These are phyloP conservation scores for Daedaleopsis nitida DNA, from an alignment of 768 basidiomycete genomes.

Conservation along the genomic window DNA sequence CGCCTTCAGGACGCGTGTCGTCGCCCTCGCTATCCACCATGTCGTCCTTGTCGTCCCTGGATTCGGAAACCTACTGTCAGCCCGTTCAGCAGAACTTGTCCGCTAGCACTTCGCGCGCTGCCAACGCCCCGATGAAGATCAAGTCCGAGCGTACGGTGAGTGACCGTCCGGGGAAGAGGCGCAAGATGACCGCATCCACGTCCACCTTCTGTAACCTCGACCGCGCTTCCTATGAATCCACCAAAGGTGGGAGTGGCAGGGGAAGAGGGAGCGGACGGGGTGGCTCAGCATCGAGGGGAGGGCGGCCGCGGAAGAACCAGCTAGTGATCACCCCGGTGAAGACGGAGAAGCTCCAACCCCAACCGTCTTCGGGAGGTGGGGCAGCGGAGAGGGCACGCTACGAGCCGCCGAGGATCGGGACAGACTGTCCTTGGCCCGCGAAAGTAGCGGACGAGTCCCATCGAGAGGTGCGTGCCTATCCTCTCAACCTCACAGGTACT, in stretches of 20 bases:
- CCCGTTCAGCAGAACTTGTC: no score
- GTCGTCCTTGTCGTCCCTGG: slow-evolving; percentile 4
- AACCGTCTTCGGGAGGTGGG: no score
- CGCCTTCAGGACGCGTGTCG: not conserved
- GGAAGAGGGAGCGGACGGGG: not conserved
- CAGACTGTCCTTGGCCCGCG: slow-evolving; percentile 19
- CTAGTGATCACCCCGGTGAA: no score
- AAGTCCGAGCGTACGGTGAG: slow-evolving; percentile 3
- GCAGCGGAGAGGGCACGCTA: slow-evolving; percentile 2
- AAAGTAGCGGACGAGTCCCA: slow-evolving; percentile 14
- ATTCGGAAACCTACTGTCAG: not conserved
- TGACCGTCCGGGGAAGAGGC: slow-evolving; percentile 13
- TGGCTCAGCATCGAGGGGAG: not conserved
- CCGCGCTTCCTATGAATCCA: not conserved
- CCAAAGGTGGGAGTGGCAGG: not conserved
- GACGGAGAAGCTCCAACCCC: no score
- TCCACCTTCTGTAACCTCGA: not conserved
- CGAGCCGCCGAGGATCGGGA: slow-evolving; percentile 12
- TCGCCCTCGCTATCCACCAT: slow-evolving; percentile 2
- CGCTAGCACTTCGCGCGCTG: not conserved
- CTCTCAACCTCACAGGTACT: no score
- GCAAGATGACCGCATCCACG: slow-evolving; percentile 13
- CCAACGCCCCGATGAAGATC: not conserved
- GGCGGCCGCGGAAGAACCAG: no score
- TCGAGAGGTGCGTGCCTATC: slow-evolving; percentile 17